Percentiles rank a stretch among this genome's conserved stretches.
phyloP scores from a whole-genome alignment of 2,329 filamentous ascomycete species.

The Ophiostoma populinum region DNA sequence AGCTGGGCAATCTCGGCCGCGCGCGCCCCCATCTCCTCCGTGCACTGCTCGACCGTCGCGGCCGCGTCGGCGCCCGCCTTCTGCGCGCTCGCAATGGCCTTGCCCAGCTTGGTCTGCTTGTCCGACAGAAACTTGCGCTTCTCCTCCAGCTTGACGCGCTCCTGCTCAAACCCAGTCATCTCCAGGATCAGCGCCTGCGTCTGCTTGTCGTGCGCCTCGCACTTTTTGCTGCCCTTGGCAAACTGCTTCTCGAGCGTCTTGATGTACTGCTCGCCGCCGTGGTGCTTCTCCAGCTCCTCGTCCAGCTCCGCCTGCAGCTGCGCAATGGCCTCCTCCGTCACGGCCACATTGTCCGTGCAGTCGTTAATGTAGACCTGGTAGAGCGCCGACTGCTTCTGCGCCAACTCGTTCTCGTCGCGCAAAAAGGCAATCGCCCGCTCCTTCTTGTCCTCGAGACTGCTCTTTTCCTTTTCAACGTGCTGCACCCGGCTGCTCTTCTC shows the following conservation, averaged over 20 bases:
- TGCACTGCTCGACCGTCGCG: constrained; percentile 61
- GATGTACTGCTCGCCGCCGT: constrained; percentile 78
- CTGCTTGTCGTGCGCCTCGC: constrained; percentile 65
- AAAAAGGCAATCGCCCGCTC: constrained; percentile 82
- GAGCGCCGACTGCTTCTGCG: constrained; percentile 72
- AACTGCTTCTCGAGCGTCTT: constrained; percentile 77
- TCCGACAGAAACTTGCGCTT: constrained; percentile 84
- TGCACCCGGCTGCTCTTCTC: constrained; percentile 94
- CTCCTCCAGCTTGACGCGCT: constrained; percentile 92
- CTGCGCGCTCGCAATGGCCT: constrained; percentile 62
- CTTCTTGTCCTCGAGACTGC: constrained; percentile 86
- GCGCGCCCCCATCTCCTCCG: constrained; percentile 61
- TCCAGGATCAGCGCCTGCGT: constrained; percentile 68
- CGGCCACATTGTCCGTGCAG: constrained; percentile 71
- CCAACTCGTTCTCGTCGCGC: constrained; percentile 82
- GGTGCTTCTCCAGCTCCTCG: constrained; percentile 76
- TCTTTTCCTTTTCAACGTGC: constrained; percentile 95
- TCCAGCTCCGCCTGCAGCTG: constrained; percentile 81
- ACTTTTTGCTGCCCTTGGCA: constrained; percentile 66
- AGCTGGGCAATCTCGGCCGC: constrained; percentile 57
- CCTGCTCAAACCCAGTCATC: constrained; percentile 85
- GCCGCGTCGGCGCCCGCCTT: constrained; percentile 57
- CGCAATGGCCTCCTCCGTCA: constrained; percentile 77
- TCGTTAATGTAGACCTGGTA: constrained; percentile 87
- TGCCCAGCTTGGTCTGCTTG: constrained; percentile 92